A percentile compares a stretch with the other conserved stretches of the same genome.
Conservation (phyloP, 352 stramenopile species). For the Phytophthora tubulina region DNA sequence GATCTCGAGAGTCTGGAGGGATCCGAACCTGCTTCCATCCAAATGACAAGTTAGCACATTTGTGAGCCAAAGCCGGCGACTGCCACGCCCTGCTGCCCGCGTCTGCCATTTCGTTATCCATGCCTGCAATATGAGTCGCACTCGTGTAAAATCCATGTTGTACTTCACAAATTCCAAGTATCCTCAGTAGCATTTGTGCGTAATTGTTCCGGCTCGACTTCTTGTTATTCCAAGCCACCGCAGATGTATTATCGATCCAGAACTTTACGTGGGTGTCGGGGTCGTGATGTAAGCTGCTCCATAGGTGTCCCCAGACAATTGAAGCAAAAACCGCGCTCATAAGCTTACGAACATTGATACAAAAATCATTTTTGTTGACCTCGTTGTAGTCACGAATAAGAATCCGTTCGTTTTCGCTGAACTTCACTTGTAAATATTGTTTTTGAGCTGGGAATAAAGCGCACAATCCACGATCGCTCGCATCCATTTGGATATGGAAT, state of each 20-base stretch:
- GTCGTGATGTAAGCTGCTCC: not conserved
- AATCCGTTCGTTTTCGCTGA: not conserved
- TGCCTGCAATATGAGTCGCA: constrained; percentile 18
- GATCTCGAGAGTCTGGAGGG: constrained; percentile 21
- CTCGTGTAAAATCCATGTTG: constrained; percentile 20
- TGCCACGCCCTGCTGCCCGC: constrained; percentile 32
- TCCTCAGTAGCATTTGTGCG: constrained; percentile 26
- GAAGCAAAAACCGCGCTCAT: constrained; percentile 28
- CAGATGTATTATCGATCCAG: constrained; percentile 18
- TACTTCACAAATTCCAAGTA: constrained; percentile 16
- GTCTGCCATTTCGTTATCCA: constrained; percentile 26
- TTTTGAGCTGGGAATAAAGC: not conserved
- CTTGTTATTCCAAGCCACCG: constrained; percentile 22
- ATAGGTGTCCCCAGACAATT: constrained; percentile 7
- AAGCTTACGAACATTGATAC: constrained; percentile 20
- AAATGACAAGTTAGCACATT: constrained; percentile 13
- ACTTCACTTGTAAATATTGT: constrained; percentile 14
- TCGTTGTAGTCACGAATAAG: constrained; percentile 3
- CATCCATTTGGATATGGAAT: constrained; percentile 6
- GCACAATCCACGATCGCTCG: constrained; percentile 2
- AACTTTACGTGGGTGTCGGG: constrained; percentile 8
- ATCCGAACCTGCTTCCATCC: constrained; percentile 19
- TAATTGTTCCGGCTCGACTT: constrained; percentile 15
- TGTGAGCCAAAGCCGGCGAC: not conserved
- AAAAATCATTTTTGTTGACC: not conserved